Base-by-base conservation (phyloP, 768 basidiomycete genomes). In the Saitozyma sp. region DNA sequence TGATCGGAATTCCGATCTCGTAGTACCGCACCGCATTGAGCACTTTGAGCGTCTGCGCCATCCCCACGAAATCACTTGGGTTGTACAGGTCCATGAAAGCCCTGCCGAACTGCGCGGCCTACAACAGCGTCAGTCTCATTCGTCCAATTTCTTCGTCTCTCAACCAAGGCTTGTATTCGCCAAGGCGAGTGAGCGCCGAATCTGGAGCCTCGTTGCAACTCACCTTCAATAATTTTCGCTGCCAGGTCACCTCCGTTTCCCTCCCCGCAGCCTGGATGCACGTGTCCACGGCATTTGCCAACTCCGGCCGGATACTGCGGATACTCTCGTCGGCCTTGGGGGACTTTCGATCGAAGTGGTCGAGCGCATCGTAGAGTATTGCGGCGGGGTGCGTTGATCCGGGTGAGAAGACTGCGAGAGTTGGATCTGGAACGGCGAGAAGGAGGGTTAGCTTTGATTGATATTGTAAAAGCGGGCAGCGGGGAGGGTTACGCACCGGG, bases 21-120 rank as follows among this genome's bases (percentile, higher is more conserved):
- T 89, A 92, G 77, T 86, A 89, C 55, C 93, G 85, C 40, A 95
- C 89, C 9, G 93, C 92, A 74, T 98, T 98, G 40, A 98, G 81
- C 45, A 99, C 94, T 74, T 94, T 92, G 29, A 99, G 83, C 1
- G 88, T 87, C 76, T 93, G 90, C 0, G 92, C 93, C 89, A 96
- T 92, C 53, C 86, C 84, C 40, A 98, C 87, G 69, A 96, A 94
- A 72, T 96, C 92, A 0, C 86, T 87, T 5, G 95, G 90, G 75
- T 97, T 90, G 74, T 92, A 90, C 37, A 92, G 83, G 75, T 98
- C 96, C 66, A 99, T 80, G 76, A 93, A 99, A 0, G 91, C 89
- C 63, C 92, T 86, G 1, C 95, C 96, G 73, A 95, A 97, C 76
- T 93, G 93, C 8, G 95, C 95, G n/a, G 94, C 92, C 91, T 95